These are phyloP conservation scores for Kernera saxatilis DNA, from an alignment of 345 rosid species.

Conservation along the genomic window DNA sequence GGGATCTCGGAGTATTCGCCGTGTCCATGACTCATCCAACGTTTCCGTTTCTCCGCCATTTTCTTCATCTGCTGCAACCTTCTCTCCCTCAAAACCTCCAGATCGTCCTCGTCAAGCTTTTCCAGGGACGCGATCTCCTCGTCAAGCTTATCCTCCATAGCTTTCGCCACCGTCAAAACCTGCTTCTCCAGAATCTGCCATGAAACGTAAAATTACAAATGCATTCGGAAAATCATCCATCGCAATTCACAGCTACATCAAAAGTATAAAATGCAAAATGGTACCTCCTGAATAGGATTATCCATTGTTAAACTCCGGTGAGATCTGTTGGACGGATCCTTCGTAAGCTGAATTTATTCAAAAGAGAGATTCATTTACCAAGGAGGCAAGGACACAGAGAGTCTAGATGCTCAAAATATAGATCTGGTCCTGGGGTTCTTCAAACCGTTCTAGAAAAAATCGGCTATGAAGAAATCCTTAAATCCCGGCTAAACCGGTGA, in stretches of 20 bases:
- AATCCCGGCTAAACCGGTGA: not conserved
- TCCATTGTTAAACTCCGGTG: conserved; percentile 3
- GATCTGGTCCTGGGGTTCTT: not conserved
- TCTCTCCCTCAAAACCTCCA: conserved; percentile 77
- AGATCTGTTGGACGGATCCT: not conserved
- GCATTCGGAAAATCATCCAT: not conserved
- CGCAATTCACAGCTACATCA: not conserved
- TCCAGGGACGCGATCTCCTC: conserved; percentile 85
- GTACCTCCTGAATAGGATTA: conserved; percentile 25
- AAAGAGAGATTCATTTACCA: not conserved
- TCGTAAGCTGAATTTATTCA: not conserved
- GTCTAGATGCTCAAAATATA: not conserved
- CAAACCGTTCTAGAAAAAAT: not conserved
- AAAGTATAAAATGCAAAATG: not conserved
- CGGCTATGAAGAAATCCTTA: not conserved
- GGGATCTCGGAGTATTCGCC: conserved; percentile 87
- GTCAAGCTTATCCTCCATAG: conserved; percentile 83
- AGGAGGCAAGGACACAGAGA: not conserved
- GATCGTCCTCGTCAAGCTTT: conserved; percentile 76
- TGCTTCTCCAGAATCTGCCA: conserved; percentile 82
- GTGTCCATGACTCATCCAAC: conserved; percentile 95
- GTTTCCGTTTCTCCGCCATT: conserved; percentile 88
- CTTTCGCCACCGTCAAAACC: conserved; percentile 80
- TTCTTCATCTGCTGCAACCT: conserved; percentile 88
- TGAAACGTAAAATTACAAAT: not conserved